Conservation (phyloP, 129 eudicot species). For the Flaveria brownii region DNA sequence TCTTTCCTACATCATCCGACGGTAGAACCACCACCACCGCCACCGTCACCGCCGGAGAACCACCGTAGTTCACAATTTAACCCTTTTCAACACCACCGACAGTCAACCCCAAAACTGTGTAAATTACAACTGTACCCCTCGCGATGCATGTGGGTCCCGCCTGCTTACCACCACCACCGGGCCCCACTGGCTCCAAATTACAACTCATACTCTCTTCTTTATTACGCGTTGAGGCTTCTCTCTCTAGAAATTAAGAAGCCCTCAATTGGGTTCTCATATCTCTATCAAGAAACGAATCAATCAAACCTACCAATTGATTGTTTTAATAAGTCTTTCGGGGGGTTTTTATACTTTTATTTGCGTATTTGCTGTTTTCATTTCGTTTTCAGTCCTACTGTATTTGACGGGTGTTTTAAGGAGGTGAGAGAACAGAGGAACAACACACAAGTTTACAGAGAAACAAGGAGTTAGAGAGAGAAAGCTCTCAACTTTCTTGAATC, state of each 20-base stretch:
- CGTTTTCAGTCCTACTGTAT: constrained; percentile 48
- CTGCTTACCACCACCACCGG: constrained; percentile 2
- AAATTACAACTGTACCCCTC: constrained; percentile 29
- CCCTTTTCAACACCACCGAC: constrained; percentile 20
- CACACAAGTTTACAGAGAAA: constrained; percentile 21
- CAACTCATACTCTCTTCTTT: constrained; percentile 32
- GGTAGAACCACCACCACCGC: background rate
- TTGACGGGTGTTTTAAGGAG: constrained; percentile 36
- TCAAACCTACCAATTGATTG: constrained; percentile 19
- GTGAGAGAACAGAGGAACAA: constrained; percentile 25
- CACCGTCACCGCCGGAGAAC: constrained; percentile 29
- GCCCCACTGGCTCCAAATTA: constrained; percentile 16
- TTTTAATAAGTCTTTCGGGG: background rate
- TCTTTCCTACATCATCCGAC: too few relatives aligned
- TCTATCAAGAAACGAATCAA: constrained; percentile 44
- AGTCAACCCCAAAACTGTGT: background rate
- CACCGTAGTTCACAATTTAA: background rate
- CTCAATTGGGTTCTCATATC: constrained; percentile 39
- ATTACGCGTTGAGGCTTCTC: too few relatives aligned
- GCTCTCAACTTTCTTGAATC: constrained; percentile 30
- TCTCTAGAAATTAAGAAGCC: background rate
- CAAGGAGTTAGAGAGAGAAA: constrained; percentile 21
- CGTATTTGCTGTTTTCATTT: constrained; percentile 41
- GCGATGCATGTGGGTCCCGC: constrained; percentile 36
- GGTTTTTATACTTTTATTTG: constrained; percentile 5